A percentile compares a stretch with the other conserved stretches of the same genome.
These are phyloP conservation scores for Neonectria hederae DNA, from an alignment of 2,329 filamentous ascomycete species.

Conservation along the genomic window DNA sequence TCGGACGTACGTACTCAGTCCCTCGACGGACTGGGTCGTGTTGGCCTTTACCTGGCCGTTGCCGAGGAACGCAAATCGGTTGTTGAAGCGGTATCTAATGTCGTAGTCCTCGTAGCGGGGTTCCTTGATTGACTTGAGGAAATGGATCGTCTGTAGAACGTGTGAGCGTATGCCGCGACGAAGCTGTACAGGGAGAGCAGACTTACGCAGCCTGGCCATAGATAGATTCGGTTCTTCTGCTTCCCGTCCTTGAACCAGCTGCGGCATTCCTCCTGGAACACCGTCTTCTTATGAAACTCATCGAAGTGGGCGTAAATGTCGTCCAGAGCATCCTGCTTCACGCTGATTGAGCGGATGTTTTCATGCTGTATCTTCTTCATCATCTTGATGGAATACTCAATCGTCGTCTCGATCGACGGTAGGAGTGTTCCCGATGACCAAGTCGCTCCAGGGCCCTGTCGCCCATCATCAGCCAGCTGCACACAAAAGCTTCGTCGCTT, in stretches of 20 bases:
- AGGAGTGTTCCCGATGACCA: conserved; percentile 56
- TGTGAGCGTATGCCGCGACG: not conserved
- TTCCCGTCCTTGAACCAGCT: conserved; percentile 50
- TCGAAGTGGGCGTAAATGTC: conserved; percentile 48
- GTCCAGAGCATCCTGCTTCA: conserved; percentile 47
- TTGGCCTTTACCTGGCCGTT: conserved; percentile 58
- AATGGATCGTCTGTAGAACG: conserved; percentile 45
- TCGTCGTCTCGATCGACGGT: conserved; percentile 55
- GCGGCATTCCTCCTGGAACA: conserved; percentile 47
- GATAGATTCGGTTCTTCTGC: conserved; percentile 46
- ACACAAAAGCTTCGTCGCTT: not conserved
- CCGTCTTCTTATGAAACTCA: conserved; percentile 46
- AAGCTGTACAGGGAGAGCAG: not conserved
- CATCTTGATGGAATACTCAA: conserved; percentile 51
- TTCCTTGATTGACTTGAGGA: conserved; percentile 49
- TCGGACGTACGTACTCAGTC: conserved; percentile 56
- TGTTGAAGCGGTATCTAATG: conserved; percentile 47
- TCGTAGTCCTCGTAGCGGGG: conserved; percentile 47
- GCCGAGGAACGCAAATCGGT: conserved; percentile 51
- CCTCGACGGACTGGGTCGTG: conserved; percentile 49
- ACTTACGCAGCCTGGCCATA: conserved; percentile 47
- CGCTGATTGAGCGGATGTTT: conserved; percentile 47
- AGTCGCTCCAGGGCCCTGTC: conserved; percentile 50
- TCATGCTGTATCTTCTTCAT: conserved; percentile 51
- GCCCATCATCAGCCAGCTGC: not conserved